Percentiles rank a stretch among this genome's conserved stretches.
Evolutionary conservation across 2,329 filamentous ascomycete genomes (phyloP).

Genomic region (Penicillium olsonii): DNA sequence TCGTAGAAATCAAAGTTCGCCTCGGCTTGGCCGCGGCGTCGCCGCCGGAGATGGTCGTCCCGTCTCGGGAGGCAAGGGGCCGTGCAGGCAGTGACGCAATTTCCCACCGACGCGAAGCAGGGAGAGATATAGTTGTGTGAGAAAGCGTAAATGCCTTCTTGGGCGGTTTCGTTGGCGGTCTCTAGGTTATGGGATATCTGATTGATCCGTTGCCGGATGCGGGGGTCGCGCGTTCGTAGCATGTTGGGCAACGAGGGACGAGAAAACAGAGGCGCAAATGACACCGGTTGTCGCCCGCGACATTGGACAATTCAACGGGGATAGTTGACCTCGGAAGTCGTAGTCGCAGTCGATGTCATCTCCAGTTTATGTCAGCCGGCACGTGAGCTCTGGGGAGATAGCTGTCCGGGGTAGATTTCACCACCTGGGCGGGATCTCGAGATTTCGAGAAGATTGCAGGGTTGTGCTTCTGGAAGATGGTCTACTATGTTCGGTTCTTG

Average conservation of each 20-base stretch:
- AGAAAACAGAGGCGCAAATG: constrained; percentile 3
- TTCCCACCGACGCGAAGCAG: constrained; percentile 69
- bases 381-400: constrained; percentile 19
- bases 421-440: too few species aligned
- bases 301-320: constrained; percentile 14
- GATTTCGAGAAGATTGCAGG: too few species aligned
- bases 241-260: constrained; percentile 44
- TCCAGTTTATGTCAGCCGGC: constrained; percentile 27
- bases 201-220: constrained; percentile 90
- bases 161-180: constrained; percentile 86
- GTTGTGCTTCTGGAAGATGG: constrained; percentile 45
- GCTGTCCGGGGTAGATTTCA: constrained; percentile 4
- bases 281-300: constrained; percentile 17
- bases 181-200: constrained; percentile 90
- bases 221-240: constrained; percentile 72
- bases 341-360: constrained; percentile 31
- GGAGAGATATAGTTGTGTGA: constrained; percentile 82
- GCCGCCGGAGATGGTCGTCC: constrained; percentile 72
- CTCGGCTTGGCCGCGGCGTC: constrained; percentile 70
- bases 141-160: constrained; percentile 85
- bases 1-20: constrained; percentile 96
- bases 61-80: constrained; percentile 67
- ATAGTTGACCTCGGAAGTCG: constrained; percentile 16
- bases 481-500: constrained; percentile 67
- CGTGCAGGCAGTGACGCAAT: constrained; percentile 69